Evolutionary conservation across 331 rosid species (phyloP).

Genomic region (Rhamnella rubrinervis): DNA sequence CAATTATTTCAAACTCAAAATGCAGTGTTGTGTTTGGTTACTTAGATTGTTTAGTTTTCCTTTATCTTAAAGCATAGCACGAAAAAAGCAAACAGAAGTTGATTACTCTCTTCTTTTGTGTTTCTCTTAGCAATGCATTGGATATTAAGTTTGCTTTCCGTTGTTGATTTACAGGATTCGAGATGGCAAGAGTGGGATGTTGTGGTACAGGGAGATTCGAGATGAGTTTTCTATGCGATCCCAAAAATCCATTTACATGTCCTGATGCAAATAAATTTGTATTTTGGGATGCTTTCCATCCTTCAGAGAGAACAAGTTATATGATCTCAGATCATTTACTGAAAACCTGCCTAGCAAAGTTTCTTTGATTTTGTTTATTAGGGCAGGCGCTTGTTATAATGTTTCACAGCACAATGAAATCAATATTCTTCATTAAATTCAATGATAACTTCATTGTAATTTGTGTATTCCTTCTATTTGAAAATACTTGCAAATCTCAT

Average conservation of each 20-base stretch:
- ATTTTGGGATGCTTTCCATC: slow-evolving; percentile 75
- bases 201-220: slow-evolving; percentile 64
- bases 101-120: not conserved
- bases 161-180: slow-evolving; percentile 44
- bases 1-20: no score
- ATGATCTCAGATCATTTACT: slow-evolving; percentile 40
- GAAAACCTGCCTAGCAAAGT: slow-evolving; percentile 34
- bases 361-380: slow-evolving; percentile 20
- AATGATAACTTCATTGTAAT: no score
- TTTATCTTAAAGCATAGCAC: not conserved
- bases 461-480: no score
- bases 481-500: no score
- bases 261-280: slow-evolving; percentile 55
- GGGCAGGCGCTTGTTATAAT: no score
- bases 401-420: no score
- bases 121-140: slow-evolving; percentile 16
- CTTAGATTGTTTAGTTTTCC: not conserved
- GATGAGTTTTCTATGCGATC: slow-evolving; percentile 53
- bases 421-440: no score
- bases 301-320: slow-evolving; percentile 44
- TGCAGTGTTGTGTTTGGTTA: no score
- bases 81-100: not conserved
- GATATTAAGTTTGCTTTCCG: slow-evolving; percentile 18
- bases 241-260: slow-evolving; percentile 57
- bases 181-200: slow-evolving; percentile 33